Percentiles rank a stretch among this genome's conserved stretches.
Evolutionary conservation across 1,284 basidiomycete species (phyloP).

Genomic region (Rhodotorula glutinis): DNA sequence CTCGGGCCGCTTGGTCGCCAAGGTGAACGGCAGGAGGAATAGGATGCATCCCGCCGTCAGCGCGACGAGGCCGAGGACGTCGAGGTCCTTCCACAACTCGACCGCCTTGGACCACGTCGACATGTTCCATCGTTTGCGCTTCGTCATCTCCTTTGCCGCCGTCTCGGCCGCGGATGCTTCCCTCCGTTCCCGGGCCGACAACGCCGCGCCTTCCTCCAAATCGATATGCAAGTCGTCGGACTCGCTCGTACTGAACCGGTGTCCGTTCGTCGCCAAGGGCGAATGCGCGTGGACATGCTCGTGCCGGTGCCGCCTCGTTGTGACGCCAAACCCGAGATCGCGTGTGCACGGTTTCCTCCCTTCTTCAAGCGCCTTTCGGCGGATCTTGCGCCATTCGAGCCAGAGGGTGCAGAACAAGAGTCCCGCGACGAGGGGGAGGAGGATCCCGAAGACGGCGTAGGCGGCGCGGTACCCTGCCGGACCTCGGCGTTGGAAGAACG

Average conservation of each 20-base stretch:
- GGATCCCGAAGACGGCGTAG: conserved; percentile 43
- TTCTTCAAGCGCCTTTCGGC: conserved; percentile 14
- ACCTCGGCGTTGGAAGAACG: conserved; percentile 40
- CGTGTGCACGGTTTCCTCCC: conserved; percentile 20
- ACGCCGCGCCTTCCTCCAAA: not conserved
- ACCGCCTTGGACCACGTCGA: conserved; percentile 23
- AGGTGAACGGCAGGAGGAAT: conserved; percentile 42
- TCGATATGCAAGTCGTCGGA: no score
- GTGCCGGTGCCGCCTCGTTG: conserved; percentile 9
- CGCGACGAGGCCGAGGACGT: conserved; percentile 41
- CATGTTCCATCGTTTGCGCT: conserved; percentile 25
- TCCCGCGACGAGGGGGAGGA: conserved; percentile 42
- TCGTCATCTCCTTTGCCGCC: conserved; percentile 26
- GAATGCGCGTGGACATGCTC: no score
- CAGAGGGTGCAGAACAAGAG: conserved; percentile 35
- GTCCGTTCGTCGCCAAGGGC: no score
- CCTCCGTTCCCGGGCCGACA: conserved; percentile 6
- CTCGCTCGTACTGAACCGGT: no score
- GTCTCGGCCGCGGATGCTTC: conserved; percentile 11
- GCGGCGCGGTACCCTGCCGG: conserved; percentile 43
- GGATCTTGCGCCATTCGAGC: conserved; percentile 35
- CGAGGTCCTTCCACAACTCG: conserved; percentile 40
- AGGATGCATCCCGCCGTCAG: conserved; percentile 41
- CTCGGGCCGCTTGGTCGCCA: conserved; percentile 37
- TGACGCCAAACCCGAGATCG: conserved; percentile 26